These are phyloP conservation scores for Nannochloropsis gaditana DNA, from an alignment of 108 stramenopile genomes.

Conservation along the genomic window DNA sequence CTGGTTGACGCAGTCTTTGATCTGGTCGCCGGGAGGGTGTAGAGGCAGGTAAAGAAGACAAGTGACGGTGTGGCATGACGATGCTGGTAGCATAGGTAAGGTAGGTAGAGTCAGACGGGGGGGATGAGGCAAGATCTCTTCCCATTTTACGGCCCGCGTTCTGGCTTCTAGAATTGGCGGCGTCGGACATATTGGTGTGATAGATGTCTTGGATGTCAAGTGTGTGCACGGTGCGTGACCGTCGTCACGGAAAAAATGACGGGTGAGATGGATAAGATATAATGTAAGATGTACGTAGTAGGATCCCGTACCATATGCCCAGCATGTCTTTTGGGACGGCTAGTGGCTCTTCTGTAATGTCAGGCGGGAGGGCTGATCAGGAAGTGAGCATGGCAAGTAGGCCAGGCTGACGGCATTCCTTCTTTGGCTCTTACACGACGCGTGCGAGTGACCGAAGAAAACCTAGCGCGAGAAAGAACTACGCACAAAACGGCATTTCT, in stretches of 20 bases:
- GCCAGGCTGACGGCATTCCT: no score
- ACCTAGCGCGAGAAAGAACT: no score
- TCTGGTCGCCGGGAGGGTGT: constrained; percentile 21
- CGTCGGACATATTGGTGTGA: background rate
- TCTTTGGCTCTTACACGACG: no score
- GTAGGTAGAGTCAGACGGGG: background rate
- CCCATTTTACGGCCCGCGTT: no score
- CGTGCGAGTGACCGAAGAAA: no score
- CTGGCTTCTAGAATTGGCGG: no score
- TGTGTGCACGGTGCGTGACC: background rate
- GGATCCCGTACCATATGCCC: background rate
- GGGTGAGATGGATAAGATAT: background rate
- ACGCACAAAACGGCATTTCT: no score
- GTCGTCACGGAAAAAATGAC: background rate
- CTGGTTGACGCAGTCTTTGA: constrained; percentile 32
- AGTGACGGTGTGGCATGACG: background rate
- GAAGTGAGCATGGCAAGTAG: no score
- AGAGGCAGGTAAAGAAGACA: background rate
- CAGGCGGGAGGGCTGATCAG: no score
- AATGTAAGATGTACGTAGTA: background rate
- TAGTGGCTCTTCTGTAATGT: no score
- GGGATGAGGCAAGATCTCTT: background rate
- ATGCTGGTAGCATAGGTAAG: background rate
- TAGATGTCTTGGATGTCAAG: background rate
- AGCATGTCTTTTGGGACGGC: background rate